phyloP scores from a whole-genome alignment of 1,139 yeast genomes.

The Kazachstania sp. region DNA sequence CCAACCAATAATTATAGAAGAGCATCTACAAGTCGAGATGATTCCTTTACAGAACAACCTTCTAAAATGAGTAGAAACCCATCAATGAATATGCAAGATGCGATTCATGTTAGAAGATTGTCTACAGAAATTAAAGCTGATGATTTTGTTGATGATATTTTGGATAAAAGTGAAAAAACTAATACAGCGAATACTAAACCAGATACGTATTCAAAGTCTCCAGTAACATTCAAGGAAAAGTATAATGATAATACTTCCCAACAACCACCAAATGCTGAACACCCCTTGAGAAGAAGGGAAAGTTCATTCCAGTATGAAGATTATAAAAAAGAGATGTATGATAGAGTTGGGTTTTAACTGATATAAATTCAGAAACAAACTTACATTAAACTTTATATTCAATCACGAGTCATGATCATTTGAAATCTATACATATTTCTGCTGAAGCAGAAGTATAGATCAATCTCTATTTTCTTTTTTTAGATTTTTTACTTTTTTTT shows the following conservation, averaged over 20 bases:
- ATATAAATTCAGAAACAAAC: too few species aligned
- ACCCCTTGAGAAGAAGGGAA: slow-evolving; percentile 4
- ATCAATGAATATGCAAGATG: slow-evolving; percentile 7
- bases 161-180: neutral
- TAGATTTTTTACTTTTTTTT: too few species aligned
- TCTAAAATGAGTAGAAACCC: neutral
- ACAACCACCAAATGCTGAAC: neutral
- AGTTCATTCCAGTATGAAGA: slow-evolving; percentile 16
- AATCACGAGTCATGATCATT: too few species aligned
- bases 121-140: slow-evolving; percentile 1
- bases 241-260: neutral
- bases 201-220: too few species aligned
- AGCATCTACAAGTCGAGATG: slow-evolving; percentile 2
- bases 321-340: slow-evolving; percentile 18
- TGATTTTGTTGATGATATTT: neutral
- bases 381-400: too few species aligned
- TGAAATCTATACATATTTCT: too few species aligned
- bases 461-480: too few species aligned
- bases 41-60: neutral
- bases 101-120: slow-evolving; percentile 2
- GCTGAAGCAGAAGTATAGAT: too few species aligned
- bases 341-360: slow-evolving; percentile 5
- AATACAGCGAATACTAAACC: neutral
- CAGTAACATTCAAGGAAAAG: neutral
- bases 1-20: slow-evolving; percentile 1